Evolutionary conservation across 176 grass and related monocot species (phyloP), one percentile per base, ranked within the genome.

Genomic region (Aegilops speltoides): DNA sequence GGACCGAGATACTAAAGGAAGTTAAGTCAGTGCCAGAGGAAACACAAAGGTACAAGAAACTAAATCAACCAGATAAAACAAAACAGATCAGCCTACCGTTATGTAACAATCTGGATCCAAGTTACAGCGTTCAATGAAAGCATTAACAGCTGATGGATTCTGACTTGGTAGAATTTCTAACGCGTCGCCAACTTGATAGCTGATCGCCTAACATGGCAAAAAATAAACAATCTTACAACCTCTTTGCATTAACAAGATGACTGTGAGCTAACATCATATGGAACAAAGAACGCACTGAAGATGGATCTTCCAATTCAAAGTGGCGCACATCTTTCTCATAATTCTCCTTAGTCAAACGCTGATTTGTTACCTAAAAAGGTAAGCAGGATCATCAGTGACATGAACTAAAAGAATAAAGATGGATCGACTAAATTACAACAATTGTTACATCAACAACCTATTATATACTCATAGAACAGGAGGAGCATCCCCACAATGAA

Each of bases 121-220:
- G 54, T 96, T 98, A 84, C 93, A 93, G n/a, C 87, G 85, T 88
- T 91, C 68, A 85, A 98, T 91, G 87, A 98, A 98, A 81, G 88
- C 88, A 79, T 98, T 85, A 46, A 98, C 85, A 89, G 38, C 80
- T 68, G 78, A 81, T 79, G 90, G 87, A 92, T 92, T 72, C 88
- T 96, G 93, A 82, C 93, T 86, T 73, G 92, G 93, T 48, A 98
- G 86, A 88, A 96, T 81, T 86, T 98, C 93, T 71, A 96, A 83
- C 68, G 89, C 79, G 19, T 98, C 92, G 8, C 93, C 93, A 45
- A 88, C 76, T 87, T 91, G 91, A 95, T 96, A 98, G 29, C 81
- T 82, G 82, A 98, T 92, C 71, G 26, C 79, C 93, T 96, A 82
- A 84, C 83, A 83, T 83, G 54, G 61, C 10, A 76, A 76, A 65